Evolutionary conservation across 2,329 filamentous ascomycete species (phyloP), one percentile per base, ranked within the genome.

Genomic region (Penicillium expansum): DNA sequence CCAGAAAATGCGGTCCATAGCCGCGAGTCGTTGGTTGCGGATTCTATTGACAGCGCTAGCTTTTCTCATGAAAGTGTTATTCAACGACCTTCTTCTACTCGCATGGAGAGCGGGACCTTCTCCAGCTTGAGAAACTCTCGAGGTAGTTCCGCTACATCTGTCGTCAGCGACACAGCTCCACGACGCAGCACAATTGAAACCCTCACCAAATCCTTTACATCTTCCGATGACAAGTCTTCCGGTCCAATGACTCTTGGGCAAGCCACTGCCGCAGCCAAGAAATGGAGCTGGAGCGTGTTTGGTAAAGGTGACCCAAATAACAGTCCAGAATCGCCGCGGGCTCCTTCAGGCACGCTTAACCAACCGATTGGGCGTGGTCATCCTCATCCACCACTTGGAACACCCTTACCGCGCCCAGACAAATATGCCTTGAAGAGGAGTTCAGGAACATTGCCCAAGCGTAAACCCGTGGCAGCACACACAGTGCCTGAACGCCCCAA

Each of bases 321-420:
- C 3, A 74, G 77, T 13, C 74, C 72, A 14, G 79, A 80, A 27
- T 71, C 70, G 5, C 69, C 71, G 47, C 64, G 69, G 35, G 27
- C 48, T 32, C 63, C 69, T 57, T 70, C 74, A 8, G 73, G 71
- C 44, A 84, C 59, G 72, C 85, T 74, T 62, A 83, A 76, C 62
- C 84, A 90, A 65, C 91, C 91, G 2, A 91, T 95, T 78, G 92
- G 92, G 1, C 83, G 91, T 38, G 91, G 91, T 0, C 87, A 89
- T 64, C 91, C 91, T 1, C 78, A 96, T 18, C 91, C 91, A 45
- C 91, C 91, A 9, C 90, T 89, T 2, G 92, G 91, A 2, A 86
- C 83, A 43, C 91, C 92, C 4, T 80, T 96, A 1, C 91, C 92
- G 2, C 84, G 80, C 41, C 88, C 87, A 1, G 84, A 86, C 35